Percentiles rank a stretch among this genome's conserved stretches.
These are phyloP conservation scores for Nicotiana benthamiana DNA, from an alignment of 257 asterid species.

Conservation along the genomic window DNA sequence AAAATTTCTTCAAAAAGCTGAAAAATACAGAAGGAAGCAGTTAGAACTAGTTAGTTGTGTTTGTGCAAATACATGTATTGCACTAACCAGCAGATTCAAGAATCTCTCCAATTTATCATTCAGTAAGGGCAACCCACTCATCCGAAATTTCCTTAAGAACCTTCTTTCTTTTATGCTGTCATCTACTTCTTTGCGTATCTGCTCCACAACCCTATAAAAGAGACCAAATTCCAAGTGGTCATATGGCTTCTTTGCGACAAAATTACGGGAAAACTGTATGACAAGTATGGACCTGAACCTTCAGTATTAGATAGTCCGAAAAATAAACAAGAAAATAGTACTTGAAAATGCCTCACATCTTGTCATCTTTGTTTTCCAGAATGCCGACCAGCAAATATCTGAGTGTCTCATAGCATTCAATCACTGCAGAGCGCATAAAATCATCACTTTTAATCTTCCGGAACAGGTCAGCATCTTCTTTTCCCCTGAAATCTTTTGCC, in stretches of 20 bases:
- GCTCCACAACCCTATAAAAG: conserved; percentile 50
- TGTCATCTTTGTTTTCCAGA: conserved; percentile 53
- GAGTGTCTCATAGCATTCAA: conserved; percentile 89
- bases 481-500: conserved; percentile 84
- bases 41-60: background rate
- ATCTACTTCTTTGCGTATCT: conserved; percentile 58
- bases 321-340: conserved; percentile 10
- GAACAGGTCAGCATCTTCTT: conserved; percentile 81
- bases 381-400: conserved; percentile 52
- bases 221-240: conserved; percentile 11
- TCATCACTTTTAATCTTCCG: conserved; percentile 76
- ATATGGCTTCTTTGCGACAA: conserved; percentile 14
- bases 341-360: conserved; percentile 43
- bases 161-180: conserved; percentile 39
- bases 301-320: background rate
- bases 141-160: conserved; percentile 58
- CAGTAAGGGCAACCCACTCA: conserved; percentile 66
- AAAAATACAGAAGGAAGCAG: conserved; percentile 6
- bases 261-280: background rate
- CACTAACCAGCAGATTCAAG: conserved; percentile 58
- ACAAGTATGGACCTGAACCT: background rate
- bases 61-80: background rate
- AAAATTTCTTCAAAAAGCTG: conserved; percentile 8
- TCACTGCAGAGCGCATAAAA: conserved; percentile 78
- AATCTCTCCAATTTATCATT: conserved; percentile 75